Evolutionary conservation across 2,329 filamentous ascomycete genomes (phyloP).

Genomic region (Fusarium pilosicola): DNA sequence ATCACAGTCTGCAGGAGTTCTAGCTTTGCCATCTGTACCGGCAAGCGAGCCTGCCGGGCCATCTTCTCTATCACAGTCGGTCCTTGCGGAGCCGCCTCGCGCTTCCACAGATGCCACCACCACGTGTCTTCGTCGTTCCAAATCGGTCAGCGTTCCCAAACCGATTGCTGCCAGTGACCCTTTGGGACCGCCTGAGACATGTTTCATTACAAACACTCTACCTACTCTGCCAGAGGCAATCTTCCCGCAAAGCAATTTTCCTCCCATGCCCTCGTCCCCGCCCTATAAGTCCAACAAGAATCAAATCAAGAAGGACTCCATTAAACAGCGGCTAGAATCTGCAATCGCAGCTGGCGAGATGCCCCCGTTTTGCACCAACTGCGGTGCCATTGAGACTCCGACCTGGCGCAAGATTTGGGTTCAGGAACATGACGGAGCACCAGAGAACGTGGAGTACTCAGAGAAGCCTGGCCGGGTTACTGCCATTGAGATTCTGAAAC

Average conservation of each 20-base stretch:
- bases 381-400: constrained; percentile 93
- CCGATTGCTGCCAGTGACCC: constrained; percentile 61
- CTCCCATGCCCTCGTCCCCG: constrained; percentile 51
- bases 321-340: constrained; percentile 67
- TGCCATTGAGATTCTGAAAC: constrained; percentile 74
- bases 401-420: constrained; percentile 95
- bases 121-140: constrained; percentile 52
- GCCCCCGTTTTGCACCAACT: constrained; percentile 91
- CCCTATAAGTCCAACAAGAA: constrained; percentile 70
- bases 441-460: constrained; percentile 75
- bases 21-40: constrained; percentile 50
- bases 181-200: constrained; percentile 41
- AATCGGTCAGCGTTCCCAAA: constrained; percentile 49
- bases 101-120: constrained; percentile 47
- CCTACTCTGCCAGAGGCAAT: constrained; percentile 50
- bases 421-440: constrained; percentile 76
- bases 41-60: constrained; percentile 63
- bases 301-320: constrained; percentile 69
- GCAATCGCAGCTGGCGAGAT: constrained; percentile 82
- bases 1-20: constrained; percentile 52
- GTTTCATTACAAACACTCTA: constrained; percentile 29
- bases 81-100: constrained; percentile 24
- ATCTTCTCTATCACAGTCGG: constrained; percentile 51
- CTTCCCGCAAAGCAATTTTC: constrained; percentile 57
- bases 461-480: constrained; percentile 79